A percentile compares a stretch with the other conserved stretches of the same genome.
Conservation (phyloP, 768 basidiomycete genomes). For the Amanita jacksonii region DNA sequence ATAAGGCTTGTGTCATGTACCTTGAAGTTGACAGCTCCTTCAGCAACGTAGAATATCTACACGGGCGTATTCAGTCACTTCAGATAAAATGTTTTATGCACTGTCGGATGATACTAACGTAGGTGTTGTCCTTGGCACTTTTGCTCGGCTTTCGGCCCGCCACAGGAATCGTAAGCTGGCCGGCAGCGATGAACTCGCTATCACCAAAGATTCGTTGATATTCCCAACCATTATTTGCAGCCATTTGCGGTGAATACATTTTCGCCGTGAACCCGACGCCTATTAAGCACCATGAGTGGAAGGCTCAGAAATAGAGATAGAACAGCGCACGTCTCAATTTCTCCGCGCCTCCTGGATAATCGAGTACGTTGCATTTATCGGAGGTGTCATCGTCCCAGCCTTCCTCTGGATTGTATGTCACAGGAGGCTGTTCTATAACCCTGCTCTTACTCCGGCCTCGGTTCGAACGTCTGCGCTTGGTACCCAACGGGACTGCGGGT, state of each 20-base stretch:
- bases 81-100: neutral
- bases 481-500: conserved; percentile 20
- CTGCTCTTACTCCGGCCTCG: conserved; percentile 52
- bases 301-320: conserved; percentile 5
- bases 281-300: conserved; percentile 20
- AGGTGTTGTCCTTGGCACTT: conserved; percentile 83
- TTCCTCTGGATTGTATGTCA: conserved; percentile 43
- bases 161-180: conserved; percentile 76
- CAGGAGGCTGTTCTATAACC: conserved; percentile 29
- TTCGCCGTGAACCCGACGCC: conserved; percentile 72
- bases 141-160: conserved; percentile 79
- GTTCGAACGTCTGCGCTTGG: conserved; percentile 24
- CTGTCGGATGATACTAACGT: conserved; percentile 14
- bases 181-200: conserved; percentile 84
- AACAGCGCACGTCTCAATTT: conserved; percentile 57
- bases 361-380: conserved; percentile 54
- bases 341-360: conserved; percentile 53
- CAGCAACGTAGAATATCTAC: conserved; percentile 58
- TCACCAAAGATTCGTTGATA: conserved; percentile 93
- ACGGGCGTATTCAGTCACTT: neutral
- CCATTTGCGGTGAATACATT: conserved; percentile 52
- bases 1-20: conserved; percentile 74
- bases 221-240: conserved; percentile 59
- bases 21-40: conserved; percentile 82
- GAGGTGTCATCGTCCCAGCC: conserved; percentile 84